These are phyloP conservation scores for Hebeloma cylindrosporum DNA, from an alignment of 768 basidiomycete genomes.

Conservation along the genomic window DNA sequence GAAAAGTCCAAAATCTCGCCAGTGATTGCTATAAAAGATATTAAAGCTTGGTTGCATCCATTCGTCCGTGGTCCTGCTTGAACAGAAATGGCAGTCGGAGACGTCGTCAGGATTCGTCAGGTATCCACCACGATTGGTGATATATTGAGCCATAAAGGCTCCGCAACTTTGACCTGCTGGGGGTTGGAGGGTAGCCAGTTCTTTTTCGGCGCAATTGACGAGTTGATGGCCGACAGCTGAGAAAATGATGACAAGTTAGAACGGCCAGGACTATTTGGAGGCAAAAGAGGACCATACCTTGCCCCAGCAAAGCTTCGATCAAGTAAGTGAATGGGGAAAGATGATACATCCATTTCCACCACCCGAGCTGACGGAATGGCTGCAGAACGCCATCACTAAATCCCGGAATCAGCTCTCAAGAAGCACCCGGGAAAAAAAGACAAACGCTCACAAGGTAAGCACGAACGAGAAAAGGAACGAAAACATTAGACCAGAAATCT, in stretches of 20 bases:
- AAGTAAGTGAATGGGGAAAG: conserved; percentile 54
- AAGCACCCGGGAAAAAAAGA: conserved; percentile 8
- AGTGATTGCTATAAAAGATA: conserved; percentile 53
- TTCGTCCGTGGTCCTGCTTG: conserved; percentile 50
- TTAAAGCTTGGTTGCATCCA: conserved; percentile 59
- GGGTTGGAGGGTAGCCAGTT: conserved; percentile 61
- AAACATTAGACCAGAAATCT: conserved; percentile 59
- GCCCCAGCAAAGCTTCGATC: conserved; percentile 48
- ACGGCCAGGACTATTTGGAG: conserved; percentile 20
- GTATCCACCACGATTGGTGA: conserved; percentile 54
- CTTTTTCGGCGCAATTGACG: conserved; percentile 58
- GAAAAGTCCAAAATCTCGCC: conserved; percentile 54
- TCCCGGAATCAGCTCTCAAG: not conserved
- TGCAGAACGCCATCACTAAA: conserved; percentile 65
- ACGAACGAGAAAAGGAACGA: conserved; percentile 62
- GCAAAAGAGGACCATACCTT: conserved; percentile 33
- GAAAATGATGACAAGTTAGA: conserved; percentile 29
- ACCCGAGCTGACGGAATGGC: conserved; percentile 57
- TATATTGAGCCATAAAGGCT: conserved; percentile 51
- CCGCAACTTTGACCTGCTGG: conserved; percentile 59
- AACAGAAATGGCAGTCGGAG: conserved; percentile 55
- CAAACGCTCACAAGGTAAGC: conserved; percentile 53
- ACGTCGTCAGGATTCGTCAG: conserved; percentile 53
- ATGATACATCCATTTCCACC: conserved; percentile 75
- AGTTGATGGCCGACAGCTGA: conserved; percentile 51